Conservation (phyloP, 192 early-diverging fungal genomes). For the Mortierella claussenii region DNA sequence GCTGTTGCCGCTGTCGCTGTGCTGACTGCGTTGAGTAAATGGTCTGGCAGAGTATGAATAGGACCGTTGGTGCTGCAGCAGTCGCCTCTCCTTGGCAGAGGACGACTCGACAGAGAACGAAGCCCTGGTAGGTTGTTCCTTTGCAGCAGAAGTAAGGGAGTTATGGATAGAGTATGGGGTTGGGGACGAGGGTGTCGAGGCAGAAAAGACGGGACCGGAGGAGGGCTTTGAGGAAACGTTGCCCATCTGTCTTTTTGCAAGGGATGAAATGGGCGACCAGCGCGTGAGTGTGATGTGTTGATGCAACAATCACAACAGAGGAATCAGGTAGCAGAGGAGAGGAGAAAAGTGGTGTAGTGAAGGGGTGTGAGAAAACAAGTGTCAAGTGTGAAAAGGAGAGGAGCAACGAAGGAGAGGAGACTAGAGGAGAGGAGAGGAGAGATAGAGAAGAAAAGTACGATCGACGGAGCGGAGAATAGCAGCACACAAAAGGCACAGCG, state of each 20-base stretch:
- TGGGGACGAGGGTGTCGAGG: slow-evolving; percentile 1
- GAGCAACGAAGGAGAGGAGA: neutral
- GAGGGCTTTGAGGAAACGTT: slow-evolving; percentile 34
- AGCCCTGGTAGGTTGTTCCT: neutral
- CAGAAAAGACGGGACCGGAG: neutral
- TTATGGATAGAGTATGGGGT: neutral
- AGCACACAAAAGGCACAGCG: neutral
- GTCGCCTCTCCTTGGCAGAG: neutral
- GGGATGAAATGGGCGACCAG: neutral
- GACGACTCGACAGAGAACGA: slow-evolving; percentile 18
- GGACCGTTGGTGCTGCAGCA: neutral
- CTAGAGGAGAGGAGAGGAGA: neutral
- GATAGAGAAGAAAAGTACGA: neutral
- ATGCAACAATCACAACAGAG: too few species aligned
- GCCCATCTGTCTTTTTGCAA: slow-evolving; percentile 26
- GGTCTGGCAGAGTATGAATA: neutral
- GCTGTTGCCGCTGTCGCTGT: slow-evolving; percentile 18
- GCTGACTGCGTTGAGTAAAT: slow-evolving; percentile 2
- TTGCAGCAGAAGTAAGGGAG: neutral
- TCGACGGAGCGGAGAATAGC: neutral
- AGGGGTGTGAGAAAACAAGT: too few species aligned
- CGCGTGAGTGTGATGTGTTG: too few species aligned
- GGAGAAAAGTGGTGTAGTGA: neutral
- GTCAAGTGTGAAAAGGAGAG: slow-evolving; percentile 3
- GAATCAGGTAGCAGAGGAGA: neutral